Conservation (phyloP, 257 asterid genomes). For the Pogostemon cablin region DNA sequence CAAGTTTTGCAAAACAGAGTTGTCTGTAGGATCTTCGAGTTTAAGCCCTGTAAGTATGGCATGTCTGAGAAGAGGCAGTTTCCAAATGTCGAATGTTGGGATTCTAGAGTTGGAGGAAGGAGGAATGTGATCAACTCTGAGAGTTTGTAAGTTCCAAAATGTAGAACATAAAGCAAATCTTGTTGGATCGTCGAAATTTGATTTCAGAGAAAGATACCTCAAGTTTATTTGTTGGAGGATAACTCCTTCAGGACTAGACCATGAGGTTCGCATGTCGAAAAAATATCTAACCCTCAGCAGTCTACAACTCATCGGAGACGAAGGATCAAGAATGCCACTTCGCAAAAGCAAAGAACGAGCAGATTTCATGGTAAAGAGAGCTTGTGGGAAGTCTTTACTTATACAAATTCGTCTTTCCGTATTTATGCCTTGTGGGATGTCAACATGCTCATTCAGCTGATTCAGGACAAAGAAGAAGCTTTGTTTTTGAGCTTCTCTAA, state of each 20-base stretch:
- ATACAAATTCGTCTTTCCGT: background rate
- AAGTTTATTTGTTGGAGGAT: background rate
- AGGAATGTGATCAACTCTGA: background rate
- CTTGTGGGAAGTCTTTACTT: no score
- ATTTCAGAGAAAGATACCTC: background rate
- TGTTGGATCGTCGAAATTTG: no score
- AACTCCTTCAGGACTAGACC: no score
- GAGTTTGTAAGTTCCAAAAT: background rate
- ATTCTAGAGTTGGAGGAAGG: background rate
- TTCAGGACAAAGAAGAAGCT: background rate
- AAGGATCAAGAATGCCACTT: background rate
- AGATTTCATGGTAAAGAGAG: background rate
- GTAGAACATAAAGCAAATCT: background rate
- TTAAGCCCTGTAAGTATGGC: background rate
- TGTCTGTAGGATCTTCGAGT: background rate
- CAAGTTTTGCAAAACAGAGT: background rate
- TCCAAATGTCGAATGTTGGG: constrained; percentile 1
- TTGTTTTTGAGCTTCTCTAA: constrained; percentile 1
- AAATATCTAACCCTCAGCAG: background rate
- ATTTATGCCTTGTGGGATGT: background rate
- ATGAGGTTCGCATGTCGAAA: no score
- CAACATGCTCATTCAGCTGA: background rate
- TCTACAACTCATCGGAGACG: background rate
- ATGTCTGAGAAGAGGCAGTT: constrained; percentile 3
- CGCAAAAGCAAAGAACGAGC: background rate